Conservation (phyloP, 345 rosid species). For the Syzygium jambos region DNA sequence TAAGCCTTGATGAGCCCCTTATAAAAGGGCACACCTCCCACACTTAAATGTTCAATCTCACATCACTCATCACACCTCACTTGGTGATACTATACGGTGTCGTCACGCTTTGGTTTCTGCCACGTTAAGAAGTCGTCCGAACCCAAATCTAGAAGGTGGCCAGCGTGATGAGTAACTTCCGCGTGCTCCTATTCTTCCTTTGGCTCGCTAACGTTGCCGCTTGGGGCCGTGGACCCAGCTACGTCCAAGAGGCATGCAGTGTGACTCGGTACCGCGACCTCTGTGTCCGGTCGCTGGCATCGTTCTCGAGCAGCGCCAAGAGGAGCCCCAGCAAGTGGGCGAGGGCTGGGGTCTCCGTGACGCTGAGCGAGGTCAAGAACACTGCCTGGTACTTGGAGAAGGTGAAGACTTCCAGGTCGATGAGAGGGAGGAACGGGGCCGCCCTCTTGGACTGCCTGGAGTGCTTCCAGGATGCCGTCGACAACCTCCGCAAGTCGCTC, state of each 20-base stretch:
- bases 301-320: slow-evolving; percentile 51
- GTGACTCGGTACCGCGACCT: slow-evolving; percentile 57
- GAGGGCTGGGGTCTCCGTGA: slow-evolving; percentile 74
- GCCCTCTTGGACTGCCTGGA: slow-evolving; percentile 76
- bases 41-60: neutral
- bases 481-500: slow-evolving; percentile 57
- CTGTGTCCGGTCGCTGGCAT: slow-evolving; percentile 49
- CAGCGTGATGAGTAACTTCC: neutral
- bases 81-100: neutral
- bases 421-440: slow-evolving; percentile 25
- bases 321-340: slow-evolving; percentile 77
- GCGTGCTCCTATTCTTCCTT: slow-evolving; percentile 10
- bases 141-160: neutral
- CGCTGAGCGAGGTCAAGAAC: slow-evolving; percentile 42
- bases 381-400: slow-evolving; percentile 14
- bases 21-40: neutral
- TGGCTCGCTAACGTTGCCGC: slow-evolving; percentile 7
- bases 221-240: slow-evolving; percentile 2
- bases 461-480: slow-evolving; percentile 36
- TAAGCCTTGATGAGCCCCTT: neutral
- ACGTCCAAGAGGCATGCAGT: slow-evolving; percentile 66
- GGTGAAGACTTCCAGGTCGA: slow-evolving; percentile 9
- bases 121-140: neutral
- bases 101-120: neutral
- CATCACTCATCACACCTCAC: neutral